Percentiles rank a stretch among this genome's conserved stretches.
Conservation (phyloP, 108 stramenopile species). For the Cylindrotheca closterium region DNA sequence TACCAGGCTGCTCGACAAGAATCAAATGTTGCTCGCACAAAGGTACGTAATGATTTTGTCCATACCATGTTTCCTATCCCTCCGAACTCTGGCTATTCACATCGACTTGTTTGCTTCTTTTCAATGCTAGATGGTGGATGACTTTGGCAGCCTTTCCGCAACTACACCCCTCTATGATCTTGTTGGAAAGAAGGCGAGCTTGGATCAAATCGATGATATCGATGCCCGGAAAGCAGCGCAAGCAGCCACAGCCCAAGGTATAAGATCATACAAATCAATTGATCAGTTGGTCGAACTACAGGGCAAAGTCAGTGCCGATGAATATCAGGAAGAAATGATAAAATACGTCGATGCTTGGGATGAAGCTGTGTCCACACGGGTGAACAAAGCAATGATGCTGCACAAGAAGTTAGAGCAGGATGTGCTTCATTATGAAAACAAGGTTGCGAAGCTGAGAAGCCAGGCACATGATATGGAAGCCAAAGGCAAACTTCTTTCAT, state of each 20-base stretch:
- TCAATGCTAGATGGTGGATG: conserved; percentile 8
- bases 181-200: conserved; percentile 18
- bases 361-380: conserved; percentile 12
- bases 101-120: not conserved
- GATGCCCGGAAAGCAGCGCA: not conserved
- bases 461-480: conserved; percentile 23
- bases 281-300: not conserved
- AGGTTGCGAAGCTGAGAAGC: conserved; percentile 30
- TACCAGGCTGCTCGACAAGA: conserved; percentile 13
- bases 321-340: conserved; percentile 21
- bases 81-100: too few relatives aligned
- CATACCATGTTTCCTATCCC: not conserved
- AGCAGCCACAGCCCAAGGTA: not conserved
- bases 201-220: conserved; percentile 5
- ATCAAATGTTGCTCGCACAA: conserved; percentile 5
- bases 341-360: conserved; percentile 35
- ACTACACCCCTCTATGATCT: conserved; percentile 19
- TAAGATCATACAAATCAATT: not conserved
- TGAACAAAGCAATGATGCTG: conserved; percentile 21
- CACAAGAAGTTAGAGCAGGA: conserved; percentile 8
- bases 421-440: conserved; percentile 24
- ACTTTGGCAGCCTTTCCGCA: conserved; percentile 12
- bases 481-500: conserved; percentile 12
- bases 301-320: not conserved
- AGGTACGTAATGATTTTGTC: conserved; percentile 2